Evolutionary conservation across 345 rosid genomes (phyloP).

Genomic region (Moricandia arvensis): DNA sequence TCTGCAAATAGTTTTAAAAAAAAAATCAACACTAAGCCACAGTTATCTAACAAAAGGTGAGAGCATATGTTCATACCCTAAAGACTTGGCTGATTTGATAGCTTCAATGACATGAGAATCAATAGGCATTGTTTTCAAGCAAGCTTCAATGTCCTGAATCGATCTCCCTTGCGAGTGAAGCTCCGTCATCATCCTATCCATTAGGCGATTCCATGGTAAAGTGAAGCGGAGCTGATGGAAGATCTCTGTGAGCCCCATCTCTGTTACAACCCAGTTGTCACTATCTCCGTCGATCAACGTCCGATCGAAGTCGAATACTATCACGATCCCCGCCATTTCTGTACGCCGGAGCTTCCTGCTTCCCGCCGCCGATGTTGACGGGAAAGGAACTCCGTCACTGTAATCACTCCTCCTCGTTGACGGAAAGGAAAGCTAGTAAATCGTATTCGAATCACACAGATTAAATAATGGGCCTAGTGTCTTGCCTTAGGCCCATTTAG

Average conservation of each 20-base stretch:
- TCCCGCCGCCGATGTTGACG: constrained; percentile 8
- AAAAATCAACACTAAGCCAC: constrained; percentile 26
- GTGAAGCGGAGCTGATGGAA: constrained; percentile 62
- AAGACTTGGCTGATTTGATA: constrained; percentile 52
- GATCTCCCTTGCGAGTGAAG: constrained; percentile 67
- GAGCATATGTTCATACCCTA: constrained; percentile 56
- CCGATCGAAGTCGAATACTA: constrained; percentile 80
- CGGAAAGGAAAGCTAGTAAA: neutral
- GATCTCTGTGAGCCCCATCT: constrained; percentile 72
- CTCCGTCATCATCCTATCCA: constrained; percentile 93
- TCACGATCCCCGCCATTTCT: constrained; percentile 47
- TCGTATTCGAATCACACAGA: neutral
- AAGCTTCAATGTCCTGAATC: constrained; percentile 53
- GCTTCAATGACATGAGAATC: constrained; percentile 48
- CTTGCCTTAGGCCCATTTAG: neutral
- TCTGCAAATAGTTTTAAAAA: constrained; percentile 41
- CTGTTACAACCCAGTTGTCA: constrained; percentile 73
- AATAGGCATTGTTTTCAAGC: constrained; percentile 52
- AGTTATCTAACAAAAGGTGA: too few relatives aligned
- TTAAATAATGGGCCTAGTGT: neutral
- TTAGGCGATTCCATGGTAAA: constrained; percentile 81
- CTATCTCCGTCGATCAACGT: constrained; percentile 86
- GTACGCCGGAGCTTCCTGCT: constrained; percentile 8
- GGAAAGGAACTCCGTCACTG: neutral
- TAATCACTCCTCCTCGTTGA: neutral